These are phyloP conservation scores for Moesziomyces globuligerus DNA, from an alignment of 1,284 basidiomycete genomes.

Conservation along the genomic window DNA sequence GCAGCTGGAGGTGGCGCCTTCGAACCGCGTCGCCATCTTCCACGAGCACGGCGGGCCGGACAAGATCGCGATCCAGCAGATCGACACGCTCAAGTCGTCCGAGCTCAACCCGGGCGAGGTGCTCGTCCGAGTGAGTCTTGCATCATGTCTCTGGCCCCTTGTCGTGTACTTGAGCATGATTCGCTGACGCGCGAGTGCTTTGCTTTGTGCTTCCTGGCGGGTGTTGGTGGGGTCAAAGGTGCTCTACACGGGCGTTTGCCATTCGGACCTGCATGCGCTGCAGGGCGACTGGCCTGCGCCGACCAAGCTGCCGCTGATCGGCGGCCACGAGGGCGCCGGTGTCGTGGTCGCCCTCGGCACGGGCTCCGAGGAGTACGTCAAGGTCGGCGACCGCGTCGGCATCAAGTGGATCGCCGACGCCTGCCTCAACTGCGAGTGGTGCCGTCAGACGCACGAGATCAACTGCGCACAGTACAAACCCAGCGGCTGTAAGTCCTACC, in stretches of 20 bases:
- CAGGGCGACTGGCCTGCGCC: slow-evolving; percentile 64
- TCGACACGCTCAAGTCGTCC: slow-evolving; percentile 21
- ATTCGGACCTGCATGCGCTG: slow-evolving; percentile 51
- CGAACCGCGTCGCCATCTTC: slow-evolving; percentile 46
- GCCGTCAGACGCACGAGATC: slow-evolving; percentile 78
- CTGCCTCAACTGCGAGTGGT: slow-evolving; percentile 78
- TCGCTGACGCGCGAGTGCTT: background rate
- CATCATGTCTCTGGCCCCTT: too few relatives aligned
- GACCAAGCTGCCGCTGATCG: slow-evolving; percentile 78
- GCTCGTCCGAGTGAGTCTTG: slow-evolving; percentile 76
- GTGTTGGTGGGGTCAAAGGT: slow-evolving; percentile 9
- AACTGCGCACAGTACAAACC: slow-evolving; percentile 57
- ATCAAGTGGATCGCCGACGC: slow-evolving; percentile 76
- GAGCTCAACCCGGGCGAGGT: slow-evolving; percentile 82
- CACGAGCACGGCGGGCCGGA: slow-evolving; percentile 47
- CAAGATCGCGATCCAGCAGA: slow-evolving; percentile 34
- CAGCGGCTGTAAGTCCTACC: slow-evolving; percentile 69
- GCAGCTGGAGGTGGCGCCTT: slow-evolving; percentile 25
- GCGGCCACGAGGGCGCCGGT: slow-evolving; percentile 79
- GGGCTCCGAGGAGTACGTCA: slow-evolving; percentile 73
- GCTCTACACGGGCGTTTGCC: slow-evolving; percentile 47
- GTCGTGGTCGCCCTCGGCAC: slow-evolving; percentile 80
- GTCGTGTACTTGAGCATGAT: too few relatives aligned
- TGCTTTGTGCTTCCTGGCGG: background rate
- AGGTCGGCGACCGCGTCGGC: slow-evolving; percentile 81